A percentile compares a stretch with the other conserved stretches of the same genome.
Evolutionary conservation across 2,329 filamentous ascomycete species (phyloP).

Genomic region (Aspergillus sp.): DNA sequence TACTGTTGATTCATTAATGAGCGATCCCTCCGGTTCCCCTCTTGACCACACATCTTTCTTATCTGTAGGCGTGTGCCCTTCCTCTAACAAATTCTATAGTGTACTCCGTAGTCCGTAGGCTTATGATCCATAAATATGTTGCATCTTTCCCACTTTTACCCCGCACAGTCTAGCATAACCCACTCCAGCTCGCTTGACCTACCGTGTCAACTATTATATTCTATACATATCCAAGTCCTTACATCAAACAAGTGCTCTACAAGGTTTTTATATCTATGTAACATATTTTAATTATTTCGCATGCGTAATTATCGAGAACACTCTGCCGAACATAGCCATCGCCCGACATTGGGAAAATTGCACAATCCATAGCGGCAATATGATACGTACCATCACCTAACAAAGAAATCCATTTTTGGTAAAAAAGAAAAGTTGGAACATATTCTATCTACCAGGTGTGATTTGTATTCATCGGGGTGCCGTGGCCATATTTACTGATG

Average conservation of each 20-base stretch:
- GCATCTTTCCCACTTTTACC: neutral
- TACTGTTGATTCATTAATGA: neutral
- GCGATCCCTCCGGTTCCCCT: neutral
- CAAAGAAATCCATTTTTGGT: no score
- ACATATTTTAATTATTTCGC: neutral
- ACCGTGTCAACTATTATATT: no score
- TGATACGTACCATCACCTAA: no score
- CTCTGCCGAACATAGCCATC: no score
- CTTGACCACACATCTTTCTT: neutral
- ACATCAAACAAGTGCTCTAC: neutral
- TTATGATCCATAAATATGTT: neutral
- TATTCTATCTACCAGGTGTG: no score
- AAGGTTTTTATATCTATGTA: neutral
- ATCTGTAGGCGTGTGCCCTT: neutral
- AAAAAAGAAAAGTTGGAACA: no score
- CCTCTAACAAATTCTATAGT: neutral
- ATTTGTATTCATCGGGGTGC: no score
- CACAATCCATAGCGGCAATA: no score
- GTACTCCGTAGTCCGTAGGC: neutral
- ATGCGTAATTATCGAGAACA: neutral
- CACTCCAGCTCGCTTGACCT: neutral
- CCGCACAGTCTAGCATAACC: neutral
- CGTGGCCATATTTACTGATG: no score
- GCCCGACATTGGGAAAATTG: no score
- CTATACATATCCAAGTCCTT: neutral